Evolutionary conservation across 192 early-diverging fungal genomes (phyloP).

Genomic region (Diversispora eburnea): DNA sequence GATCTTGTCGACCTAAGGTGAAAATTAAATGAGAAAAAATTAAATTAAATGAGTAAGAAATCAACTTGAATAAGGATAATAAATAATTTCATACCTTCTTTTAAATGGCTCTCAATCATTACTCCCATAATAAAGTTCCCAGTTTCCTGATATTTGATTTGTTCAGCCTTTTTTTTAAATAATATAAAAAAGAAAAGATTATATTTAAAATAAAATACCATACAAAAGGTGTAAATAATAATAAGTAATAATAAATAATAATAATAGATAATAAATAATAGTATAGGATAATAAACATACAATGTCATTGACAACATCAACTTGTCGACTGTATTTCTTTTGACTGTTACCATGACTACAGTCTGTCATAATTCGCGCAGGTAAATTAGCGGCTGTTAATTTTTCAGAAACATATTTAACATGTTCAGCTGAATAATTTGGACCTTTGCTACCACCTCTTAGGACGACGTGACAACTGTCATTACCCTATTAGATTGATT

Average conservation of each 20-base stretch:
- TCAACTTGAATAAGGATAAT: not conserved
- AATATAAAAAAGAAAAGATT: constrained; percentile 6
- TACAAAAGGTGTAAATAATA: constrained; percentile 8
- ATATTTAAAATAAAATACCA: not conserved
- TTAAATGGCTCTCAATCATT: constrained; percentile 93
- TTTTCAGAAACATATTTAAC: constrained; percentile 56
- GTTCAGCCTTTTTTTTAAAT: not conserved
- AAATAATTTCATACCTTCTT: constrained; percentile 67
- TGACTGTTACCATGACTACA: constrained; percentile 93
- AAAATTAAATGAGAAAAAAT: not conserved
- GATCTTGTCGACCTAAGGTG: constrained; percentile 55
- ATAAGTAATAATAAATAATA: too few relatives aligned
- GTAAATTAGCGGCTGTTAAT: constrained; percentile 56
- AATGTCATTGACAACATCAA: constrained; percentile 65
- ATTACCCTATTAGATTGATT: constrained; percentile 60
- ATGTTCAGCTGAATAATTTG: constrained; percentile 83
- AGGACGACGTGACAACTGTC: constrained; percentile 90
- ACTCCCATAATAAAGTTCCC: constrained; percentile 84
- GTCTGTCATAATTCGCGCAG: constrained; percentile 82
- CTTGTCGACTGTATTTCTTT: constrained; percentile 84
- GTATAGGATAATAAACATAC: not conserved
- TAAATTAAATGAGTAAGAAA: not conserved
- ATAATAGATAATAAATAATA: not conserved
- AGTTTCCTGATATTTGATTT: constrained; percentile 23
- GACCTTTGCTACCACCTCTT: constrained; percentile 79